Conservation (phyloP, 305 asterid species). For the Coffea humblotiana region DNA sequence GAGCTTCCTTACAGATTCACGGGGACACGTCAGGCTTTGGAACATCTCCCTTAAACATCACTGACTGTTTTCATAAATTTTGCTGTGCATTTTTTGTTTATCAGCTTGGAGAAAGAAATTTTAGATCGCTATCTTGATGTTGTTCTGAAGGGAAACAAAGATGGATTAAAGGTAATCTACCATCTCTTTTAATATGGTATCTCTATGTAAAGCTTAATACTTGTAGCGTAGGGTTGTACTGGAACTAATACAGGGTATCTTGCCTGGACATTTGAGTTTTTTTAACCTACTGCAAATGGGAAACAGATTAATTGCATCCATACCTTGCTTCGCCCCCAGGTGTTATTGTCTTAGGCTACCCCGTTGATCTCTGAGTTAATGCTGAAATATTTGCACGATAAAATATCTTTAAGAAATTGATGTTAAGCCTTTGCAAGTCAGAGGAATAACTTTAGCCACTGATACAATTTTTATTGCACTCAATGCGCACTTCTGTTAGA, state of each 20-base stretch:
- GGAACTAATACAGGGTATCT: not conserved
- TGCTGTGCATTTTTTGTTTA: conserved; percentile 9
- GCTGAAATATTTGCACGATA: not conserved
- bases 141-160: conserved; percentile 92
- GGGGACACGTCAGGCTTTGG: not conserved
- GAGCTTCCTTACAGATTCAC: not conserved
- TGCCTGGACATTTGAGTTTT: not conserved
- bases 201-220: not conserved
- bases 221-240: not conserved
- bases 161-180: conserved; percentile 82
- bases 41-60: not conserved
- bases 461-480: not conserved
- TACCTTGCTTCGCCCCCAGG: not conserved
- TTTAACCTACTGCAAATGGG: not conserved
- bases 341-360: not conserved
- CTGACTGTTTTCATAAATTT: not conserved
- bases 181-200: not conserved
- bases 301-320: not conserved
- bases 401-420: not conserved
- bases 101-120: conserved; percentile 95
- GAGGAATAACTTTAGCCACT: not conserved
- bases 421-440: not conserved
- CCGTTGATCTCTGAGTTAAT: not conserved
- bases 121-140: conserved; percentile 91
- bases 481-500: not conserved